phyloP scores from a whole-genome alignment of 106 monocot species.

The Dendrobium officinale region DNA sequence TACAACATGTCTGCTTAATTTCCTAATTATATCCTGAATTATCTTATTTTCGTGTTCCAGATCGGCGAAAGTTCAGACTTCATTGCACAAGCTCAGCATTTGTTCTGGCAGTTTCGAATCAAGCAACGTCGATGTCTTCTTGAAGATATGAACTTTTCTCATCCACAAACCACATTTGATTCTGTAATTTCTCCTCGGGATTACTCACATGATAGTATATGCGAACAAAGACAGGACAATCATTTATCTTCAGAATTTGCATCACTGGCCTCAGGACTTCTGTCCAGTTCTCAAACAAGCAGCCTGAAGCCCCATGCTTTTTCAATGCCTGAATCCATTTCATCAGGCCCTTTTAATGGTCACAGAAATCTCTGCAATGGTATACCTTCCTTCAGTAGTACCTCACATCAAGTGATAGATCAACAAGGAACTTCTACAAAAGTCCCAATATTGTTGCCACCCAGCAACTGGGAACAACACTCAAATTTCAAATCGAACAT shows the following conservation, averaged over 20 bases:
- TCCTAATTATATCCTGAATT: background rate
- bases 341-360: slow-evolving; percentile 1
- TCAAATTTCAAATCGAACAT: slow-evolving; percentile 4
- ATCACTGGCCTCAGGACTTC: slow-evolving; percentile 6
- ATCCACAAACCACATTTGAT: slow-evolving; percentile 13
- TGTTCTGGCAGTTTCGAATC: slow-evolving; percentile 14
- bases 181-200: slow-evolving; percentile 8
- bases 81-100: slow-evolving; percentile 30
- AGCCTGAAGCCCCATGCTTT: slow-evolving; percentile 2
- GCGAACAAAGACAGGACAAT: slow-evolving; percentile 2
- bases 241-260: slow-evolving; percentile 1
- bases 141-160: background rate
- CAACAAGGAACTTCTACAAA: slow-evolving; percentile 7
- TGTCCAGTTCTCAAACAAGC: background rate
- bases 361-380: too few relatives aligned
- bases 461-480: background rate
- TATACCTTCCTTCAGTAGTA: background rate
- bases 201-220: background rate
- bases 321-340: background rate
- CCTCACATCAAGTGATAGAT: background rate
- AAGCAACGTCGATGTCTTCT: background rate
- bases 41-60: slow-evolving; percentile 18
- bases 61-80: slow-evolving; percentile 54
- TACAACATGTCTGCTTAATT: too few relatives aligned
- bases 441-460: background rate